phyloP scores from a whole-genome alignment of 176 grass and related monocot genomes.

The Triticum aestivum region IWGSC_CS_RefSeq_v2.1 NC_057802.1:354177406-354177905 shows the following conservation, averaged over 20 bases:
- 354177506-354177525: constrained; percentile 10
- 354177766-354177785: constrained; percentile 90
- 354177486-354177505: constrained; percentile 40
- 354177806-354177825: constrained; percentile 46
- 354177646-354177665: neutral
- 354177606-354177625: neutral
- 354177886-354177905: constrained; percentile 83
- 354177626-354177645: neutral
- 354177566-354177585: neutral
- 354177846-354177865: constrained; percentile 19
- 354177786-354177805: constrained; percentile 92
- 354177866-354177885: constrained; percentile 68
- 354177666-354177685: constrained; percentile 5
- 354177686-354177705: neutral
- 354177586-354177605: neutral
- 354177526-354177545: neutral
- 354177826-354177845: constrained; percentile 30
- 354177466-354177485: constrained; percentile 97
- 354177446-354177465: constrained; percentile 93
- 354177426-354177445: constrained; percentile 83
- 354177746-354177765: constrained; percentile 98
- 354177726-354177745: constrained; percentile 1
- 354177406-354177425: constrained; percentile 85
- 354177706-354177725: neutral
- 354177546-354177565: neutral